phyloP scores from a whole-genome alignment of 1,284 basidiomycete species.

The Marasmius tenuissimus region DNA sequence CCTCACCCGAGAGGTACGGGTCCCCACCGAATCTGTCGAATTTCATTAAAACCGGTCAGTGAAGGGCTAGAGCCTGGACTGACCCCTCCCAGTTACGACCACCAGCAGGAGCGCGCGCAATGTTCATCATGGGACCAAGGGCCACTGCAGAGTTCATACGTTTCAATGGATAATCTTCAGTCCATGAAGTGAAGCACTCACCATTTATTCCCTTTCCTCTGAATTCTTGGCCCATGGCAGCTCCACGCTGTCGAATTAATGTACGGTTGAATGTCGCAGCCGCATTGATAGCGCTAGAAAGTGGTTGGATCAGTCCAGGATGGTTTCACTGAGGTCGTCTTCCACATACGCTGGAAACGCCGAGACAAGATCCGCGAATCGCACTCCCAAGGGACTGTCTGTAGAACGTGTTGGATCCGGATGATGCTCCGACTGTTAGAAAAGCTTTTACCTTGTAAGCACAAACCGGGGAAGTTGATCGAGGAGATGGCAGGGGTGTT shows the following conservation, averaged over 20 bases:
- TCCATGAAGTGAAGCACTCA: slow-evolving; percentile 27
- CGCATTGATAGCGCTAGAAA: slow-evolving; percentile 61
- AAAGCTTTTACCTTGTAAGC: slow-evolving; percentile 51
- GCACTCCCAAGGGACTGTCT: slow-evolving; percentile 63
- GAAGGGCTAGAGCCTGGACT: slow-evolving; percentile 3
- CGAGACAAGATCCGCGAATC: slow-evolving; percentile 60
- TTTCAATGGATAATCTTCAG: slow-evolving; percentile 4
- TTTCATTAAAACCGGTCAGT: not conserved
- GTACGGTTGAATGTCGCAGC: slow-evolving; percentile 75
- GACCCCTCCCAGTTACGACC: slow-evolving; percentile 76
- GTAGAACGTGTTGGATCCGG: not conserved
- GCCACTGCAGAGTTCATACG: slow-evolving; percentile 40
- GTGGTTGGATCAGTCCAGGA: not conserved
- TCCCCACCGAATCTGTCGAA: slow-evolving; percentile 49
- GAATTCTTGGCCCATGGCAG: slow-evolving; percentile 69
- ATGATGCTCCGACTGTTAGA: not conserved
- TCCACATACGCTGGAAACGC: slow-evolving; percentile 65
- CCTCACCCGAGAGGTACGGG: slow-evolving; percentile 64
- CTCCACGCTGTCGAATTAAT: slow-evolving; percentile 62
- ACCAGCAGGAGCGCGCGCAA: slow-evolving; percentile 61
- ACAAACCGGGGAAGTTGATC: slow-evolving; percentile 68
- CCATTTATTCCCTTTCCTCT: slow-evolving; percentile 55
- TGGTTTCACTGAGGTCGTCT: not conserved
- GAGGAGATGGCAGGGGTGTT: slow-evolving; percentile 63
- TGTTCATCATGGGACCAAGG: slow-evolving; percentile 58